These are phyloP conservation scores for Penicillium sp. DNA, from an alignment of 2,329 filamentous ascomycete species.

Conservation along the genomic window DNA sequence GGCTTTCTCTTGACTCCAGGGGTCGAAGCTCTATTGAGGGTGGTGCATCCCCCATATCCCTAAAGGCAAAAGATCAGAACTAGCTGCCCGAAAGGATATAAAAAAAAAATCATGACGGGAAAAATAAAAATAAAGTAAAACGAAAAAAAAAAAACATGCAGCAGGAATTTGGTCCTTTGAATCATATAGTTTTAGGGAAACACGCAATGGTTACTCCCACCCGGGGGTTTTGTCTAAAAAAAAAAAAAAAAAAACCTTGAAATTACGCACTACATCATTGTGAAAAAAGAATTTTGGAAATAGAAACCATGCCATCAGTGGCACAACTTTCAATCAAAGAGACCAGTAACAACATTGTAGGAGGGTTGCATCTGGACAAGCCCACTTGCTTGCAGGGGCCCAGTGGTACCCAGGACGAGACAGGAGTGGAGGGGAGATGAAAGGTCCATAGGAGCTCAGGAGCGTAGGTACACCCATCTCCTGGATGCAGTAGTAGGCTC, in stretches of 20 bases:
- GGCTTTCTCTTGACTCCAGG: slow-evolving; percentile 21
- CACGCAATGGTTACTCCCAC: neutral
- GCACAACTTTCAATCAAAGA: slow-evolving; percentile 8
- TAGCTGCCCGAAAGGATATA: neutral
- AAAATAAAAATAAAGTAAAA: neutral
- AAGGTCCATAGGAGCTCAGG: slow-evolving; percentile 25
- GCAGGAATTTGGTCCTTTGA: neutral
- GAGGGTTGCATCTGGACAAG: slow-evolving; percentile 27
- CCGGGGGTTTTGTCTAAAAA: neutral
- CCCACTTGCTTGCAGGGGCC: slow-evolving; percentile 32
- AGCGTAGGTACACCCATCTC: slow-evolving; percentile 22
- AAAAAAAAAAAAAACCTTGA: no score
- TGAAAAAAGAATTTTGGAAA: slow-evolving; percentile 1
- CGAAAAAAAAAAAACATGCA: neutral
- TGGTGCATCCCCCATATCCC: slow-evolving; percentile 31
- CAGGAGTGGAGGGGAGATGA: slow-evolving; percentile 2
- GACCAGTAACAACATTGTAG: slow-evolving; percentile 25
- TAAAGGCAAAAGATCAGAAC: slow-evolving; percentile 25
- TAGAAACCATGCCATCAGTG: slow-evolving; percentile 7
- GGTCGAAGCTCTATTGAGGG: slow-evolving; percentile 26
- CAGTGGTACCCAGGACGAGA: slow-evolving; percentile 7
- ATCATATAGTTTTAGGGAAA: slow-evolving; percentile 6
- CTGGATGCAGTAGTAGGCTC: slow-evolving; percentile 28
- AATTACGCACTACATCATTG: slow-evolving; percentile 1
- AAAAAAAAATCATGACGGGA: neutral